Conservation (phyloP, 1,139 yeast species). For the Scheffersomyces lignicola region DNA sequence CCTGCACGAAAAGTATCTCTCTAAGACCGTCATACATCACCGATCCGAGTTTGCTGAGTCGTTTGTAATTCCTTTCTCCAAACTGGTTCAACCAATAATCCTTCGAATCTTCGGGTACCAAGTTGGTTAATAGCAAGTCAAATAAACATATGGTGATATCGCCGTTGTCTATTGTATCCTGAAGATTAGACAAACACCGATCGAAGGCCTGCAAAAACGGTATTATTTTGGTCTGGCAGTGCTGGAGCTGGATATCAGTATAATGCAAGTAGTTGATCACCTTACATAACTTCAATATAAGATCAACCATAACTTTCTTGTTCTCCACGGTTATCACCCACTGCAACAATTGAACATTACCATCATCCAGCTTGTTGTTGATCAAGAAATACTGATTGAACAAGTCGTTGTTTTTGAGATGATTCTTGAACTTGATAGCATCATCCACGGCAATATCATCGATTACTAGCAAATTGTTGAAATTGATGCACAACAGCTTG, state of each 20-base stretch:
- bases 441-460: background rate
- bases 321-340: conserved; percentile 13
- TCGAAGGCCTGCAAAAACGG: conserved; percentile 42
- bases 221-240: conserved; percentile 37
- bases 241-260: conserved; percentile 38
- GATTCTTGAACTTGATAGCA: background rate
- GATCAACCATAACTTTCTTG: conserved; percentile 17
- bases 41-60: conserved; percentile 55
- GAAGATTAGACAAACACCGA: conserved; percentile 26
- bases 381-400: conserved; percentile 33
- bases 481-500: background rate
- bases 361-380: conserved; percentile 7
- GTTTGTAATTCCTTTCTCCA: conserved; percentile 68
- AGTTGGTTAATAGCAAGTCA: conserved; percentile 58
- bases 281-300: conserved; percentile 32
- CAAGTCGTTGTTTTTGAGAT: conserved; percentile 15
- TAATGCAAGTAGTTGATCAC: conserved; percentile 28
- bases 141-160: conserved; percentile 27
- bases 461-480: conserved; percentile 1
- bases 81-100: conserved; percentile 52
- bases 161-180: conserved; percentile 7
- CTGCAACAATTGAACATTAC: conserved; percentile 14
- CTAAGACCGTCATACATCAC: conserved; percentile 50
- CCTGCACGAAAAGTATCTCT: conserved; percentile 45
- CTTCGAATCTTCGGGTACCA: conserved; percentile 41